These are phyloP conservation scores for Carex cristatella DNA, from an alignment of 176 grass and related monocot species.

Conservation along the genomic window DNA sequence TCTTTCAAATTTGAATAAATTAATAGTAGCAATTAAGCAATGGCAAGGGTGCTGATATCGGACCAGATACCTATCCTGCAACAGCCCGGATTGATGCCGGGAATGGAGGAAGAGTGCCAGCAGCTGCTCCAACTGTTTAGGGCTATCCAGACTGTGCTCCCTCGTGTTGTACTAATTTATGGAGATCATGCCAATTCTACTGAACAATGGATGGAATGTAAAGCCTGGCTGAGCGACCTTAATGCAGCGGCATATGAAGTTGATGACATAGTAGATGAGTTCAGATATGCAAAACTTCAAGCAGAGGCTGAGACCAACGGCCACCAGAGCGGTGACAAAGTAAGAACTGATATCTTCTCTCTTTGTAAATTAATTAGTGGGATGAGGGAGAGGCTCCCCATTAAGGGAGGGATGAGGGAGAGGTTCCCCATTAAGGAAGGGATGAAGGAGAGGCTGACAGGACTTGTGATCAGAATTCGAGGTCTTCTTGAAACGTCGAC, in stretches of 20 bases:
- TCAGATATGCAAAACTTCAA: neutral
- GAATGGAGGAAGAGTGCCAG: no score
- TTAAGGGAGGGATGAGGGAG: neutral
- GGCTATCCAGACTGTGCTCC: neutral
- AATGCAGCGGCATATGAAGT: neutral
- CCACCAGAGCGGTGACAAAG: no score
- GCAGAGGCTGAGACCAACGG: neutral
- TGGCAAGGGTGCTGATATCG: neutral
- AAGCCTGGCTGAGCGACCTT: neutral
- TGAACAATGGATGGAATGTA: no score
- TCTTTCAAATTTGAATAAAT: no score
- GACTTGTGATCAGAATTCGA: neutral
- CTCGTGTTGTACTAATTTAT: no score
- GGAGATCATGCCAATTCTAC: no score
- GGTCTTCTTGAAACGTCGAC: neutral
- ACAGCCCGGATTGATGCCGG: no score
- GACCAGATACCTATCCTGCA: neutral
- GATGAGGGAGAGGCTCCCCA: neutral
- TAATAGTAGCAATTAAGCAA: neutral
- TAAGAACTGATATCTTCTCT: no score
- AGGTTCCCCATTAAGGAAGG: no score
- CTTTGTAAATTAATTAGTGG: no score
- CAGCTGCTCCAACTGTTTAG: neutral
- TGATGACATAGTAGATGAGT: neutral
- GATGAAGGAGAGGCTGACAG: neutral